phyloP scores from a whole-genome alignment of 2,329 filamentous ascomycete genomes.

The Bipolaris zeicola region DNA sequence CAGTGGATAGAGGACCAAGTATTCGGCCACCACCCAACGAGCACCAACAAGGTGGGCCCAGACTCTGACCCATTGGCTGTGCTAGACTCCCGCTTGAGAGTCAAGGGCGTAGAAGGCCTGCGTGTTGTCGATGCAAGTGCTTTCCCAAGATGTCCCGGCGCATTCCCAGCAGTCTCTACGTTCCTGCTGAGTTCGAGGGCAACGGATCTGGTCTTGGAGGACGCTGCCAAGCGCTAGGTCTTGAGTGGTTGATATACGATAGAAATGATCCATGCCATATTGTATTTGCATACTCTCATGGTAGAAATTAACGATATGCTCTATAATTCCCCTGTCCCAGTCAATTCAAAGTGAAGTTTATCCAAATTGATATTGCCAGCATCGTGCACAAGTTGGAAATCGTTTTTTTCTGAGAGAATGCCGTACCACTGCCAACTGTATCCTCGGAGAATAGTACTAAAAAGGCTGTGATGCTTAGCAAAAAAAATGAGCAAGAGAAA shows the following conservation, averaged over 20 bases:
- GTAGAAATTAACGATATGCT: no score
- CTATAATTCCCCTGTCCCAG: no score
- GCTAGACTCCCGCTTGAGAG: constrained; percentile 41
- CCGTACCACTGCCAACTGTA: neutral
- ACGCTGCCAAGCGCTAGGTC: constrained; percentile 9
- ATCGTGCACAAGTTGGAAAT: no score
- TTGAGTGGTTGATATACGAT: no score
- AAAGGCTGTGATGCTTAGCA: neutral
- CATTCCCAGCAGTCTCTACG: constrained; percentile 57
- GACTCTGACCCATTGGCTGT: constrained; percentile 39
- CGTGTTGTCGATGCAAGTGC: constrained; percentile 50
- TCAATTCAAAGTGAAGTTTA: no score
- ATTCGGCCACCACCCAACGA: constrained; percentile 29
- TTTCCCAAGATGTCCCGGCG: constrained; percentile 52
- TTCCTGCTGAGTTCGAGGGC: constrained; percentile 44
- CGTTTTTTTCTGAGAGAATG: no score
- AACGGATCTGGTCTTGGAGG: constrained; percentile 26
- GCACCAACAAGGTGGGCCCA: constrained; percentile 30
- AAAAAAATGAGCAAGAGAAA: neutral
- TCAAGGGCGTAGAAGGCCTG: constrained; percentile 56
- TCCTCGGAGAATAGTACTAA: neutral
- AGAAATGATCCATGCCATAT: neutral
- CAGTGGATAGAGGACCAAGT: constrained; percentile 27
- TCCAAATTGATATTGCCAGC: no score
- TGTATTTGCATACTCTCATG: neutral